Base-by-base conservation (phyloP, 768 basidiomycete genomes). In the Cystoderma amianthinum region DNA sequence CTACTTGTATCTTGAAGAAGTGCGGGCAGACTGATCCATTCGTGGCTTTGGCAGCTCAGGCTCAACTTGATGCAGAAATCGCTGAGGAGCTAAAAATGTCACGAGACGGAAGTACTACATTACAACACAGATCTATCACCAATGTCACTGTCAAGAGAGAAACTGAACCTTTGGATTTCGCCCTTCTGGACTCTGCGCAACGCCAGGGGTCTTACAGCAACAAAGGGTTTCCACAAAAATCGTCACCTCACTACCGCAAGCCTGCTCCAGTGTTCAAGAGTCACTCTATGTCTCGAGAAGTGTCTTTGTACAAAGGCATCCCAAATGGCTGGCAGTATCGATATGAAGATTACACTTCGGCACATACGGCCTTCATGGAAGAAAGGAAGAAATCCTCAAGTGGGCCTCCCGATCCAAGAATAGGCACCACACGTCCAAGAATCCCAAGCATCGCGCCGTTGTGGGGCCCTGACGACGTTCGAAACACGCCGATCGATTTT, bases 1-100 rank as follows among this genome's bases (percentile, higher is more conserved):
- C 87, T 11, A 84, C 85, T 5, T 91, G 89, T 50, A 70, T 64
- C 59, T 44, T 64, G 48, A 71, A 66, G 52, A 70, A 67, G 49
- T 64, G 59, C 21, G 65, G 68, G 15, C 34, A 36, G 17, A 9
- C 17, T 6, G 34, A 36, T 36, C 16, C 34, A 7, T 6, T 7
- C 18, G 18, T 16, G 6, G 12, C 34, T 15, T n/a, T 19, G n/a
- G 34, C 34, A 9, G 34, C 34, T 19, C 18, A 9, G 7, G 34
- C 34, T 17, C 25, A 28, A 28, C 25, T 28, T 7, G 34, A n/a
- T 36, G 21, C 38, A 13, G 10, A n/a, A 15, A n/a, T 15, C n/a
- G 34, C 34, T 17, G 17, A 36, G 7, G 34, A 36, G n/a, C 18
- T 16, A 6, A 16, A 36, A 15, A 15, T 9, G 10, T 30, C 28